Evolutionary conservation across 2,329 filamentous ascomycete species (phyloP), one percentile per base, ranked within the genome.

Genomic region (Setomelanomma holmii): DNA sequence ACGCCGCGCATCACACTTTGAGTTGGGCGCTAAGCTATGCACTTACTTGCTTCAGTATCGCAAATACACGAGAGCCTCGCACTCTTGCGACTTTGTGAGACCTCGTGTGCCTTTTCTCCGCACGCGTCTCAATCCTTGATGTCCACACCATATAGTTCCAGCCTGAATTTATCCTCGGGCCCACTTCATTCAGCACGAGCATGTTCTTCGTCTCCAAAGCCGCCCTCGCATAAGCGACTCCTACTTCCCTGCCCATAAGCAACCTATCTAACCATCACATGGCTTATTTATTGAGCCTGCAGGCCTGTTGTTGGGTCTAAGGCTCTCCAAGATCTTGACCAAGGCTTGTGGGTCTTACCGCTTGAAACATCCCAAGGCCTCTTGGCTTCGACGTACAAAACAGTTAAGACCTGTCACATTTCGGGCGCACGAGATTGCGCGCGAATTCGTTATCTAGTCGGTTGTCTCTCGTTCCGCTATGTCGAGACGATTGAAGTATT

Each of bases 1-100:
- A 5, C 17, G 4, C 7, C 50, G n/a, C 64, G 45, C 41, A 72
- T 67, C 42, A 66, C 33, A 22, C 46, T 70, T 40, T 69, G 43
- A 61, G 14, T 20, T 16, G 5, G 16, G 17, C 10, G 10, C 22
- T 16, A 4, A 27, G 8, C 33, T 12, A 2, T 22, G 14, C 23
- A 22, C 22, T 16, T 17, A 4, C 8, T 4, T 22, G 14, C 19
- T 33, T 23, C 21, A 38, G 12, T 24, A 43, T 4, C 40, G 21
- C 27, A 17, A 20, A 5, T 7, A 20, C 17, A n/a, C n/a, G n/a
- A n/a, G n/a, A n/a, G n/a, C n/a, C n/a, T n/a, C n/a, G n/a, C n/a
- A n/a, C n/a, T n/a, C n/a, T n/a, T n/a, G n/a, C n/a, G n/a, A n/a
- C n/a, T n/a, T n/a, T n/a, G n/a, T n/a, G n/a, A n/a, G n/a, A n/a